These are phyloP conservation scores for Pterocarpus macrocarpus DNA, from an alignment of 306 rosid species.

Conservation along the genomic window DNA sequence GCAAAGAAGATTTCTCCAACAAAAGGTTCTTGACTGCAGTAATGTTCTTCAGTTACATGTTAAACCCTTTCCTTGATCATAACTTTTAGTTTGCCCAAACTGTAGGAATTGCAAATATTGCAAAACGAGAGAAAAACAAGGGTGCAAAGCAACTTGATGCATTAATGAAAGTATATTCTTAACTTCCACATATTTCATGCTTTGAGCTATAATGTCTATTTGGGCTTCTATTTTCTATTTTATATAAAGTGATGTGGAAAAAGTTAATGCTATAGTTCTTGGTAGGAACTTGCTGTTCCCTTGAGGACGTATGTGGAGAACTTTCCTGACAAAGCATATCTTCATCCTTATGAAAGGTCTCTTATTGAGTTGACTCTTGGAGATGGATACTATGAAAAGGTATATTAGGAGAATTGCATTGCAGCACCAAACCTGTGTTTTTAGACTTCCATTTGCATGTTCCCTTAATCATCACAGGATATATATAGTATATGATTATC, in stretches of 20 bases:
- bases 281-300: conserved; percentile 88
- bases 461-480: conserved; percentile 15
- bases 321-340: conserved; percentile 80
- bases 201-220: conserved; percentile 26
- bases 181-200: conserved; percentile 35
- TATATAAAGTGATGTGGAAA: conserved; percentile 2
- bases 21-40: conserved; percentile 64
- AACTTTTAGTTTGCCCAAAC: conserved; percentile 42
- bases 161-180: conserved; percentile 88
- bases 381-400: conserved; percentile 93
- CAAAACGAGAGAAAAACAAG: conserved; percentile 93
- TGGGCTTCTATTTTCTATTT: conserved; percentile 29
- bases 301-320: conserved; percentile 85
- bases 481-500: conserved; percentile 16
- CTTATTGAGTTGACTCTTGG: conserved; percentile 95
- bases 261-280: conserved; percentile 36
- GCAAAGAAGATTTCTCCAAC: conserved; percentile 80
- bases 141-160: conserved; percentile 99
- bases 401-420: conserved; percentile 33
- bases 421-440: conserved; percentile 28
- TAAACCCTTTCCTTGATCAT: conserved; percentile 37
- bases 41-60: conserved; percentile 37
- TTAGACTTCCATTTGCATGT: conserved; percentile 26
- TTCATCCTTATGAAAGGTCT: conserved; percentile 93
- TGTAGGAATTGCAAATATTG: conserved; percentile 84